Evolutionary conservation across 352 stramenopile genomes (phyloP).

Genomic region (Phytopythium boreale): DNA sequence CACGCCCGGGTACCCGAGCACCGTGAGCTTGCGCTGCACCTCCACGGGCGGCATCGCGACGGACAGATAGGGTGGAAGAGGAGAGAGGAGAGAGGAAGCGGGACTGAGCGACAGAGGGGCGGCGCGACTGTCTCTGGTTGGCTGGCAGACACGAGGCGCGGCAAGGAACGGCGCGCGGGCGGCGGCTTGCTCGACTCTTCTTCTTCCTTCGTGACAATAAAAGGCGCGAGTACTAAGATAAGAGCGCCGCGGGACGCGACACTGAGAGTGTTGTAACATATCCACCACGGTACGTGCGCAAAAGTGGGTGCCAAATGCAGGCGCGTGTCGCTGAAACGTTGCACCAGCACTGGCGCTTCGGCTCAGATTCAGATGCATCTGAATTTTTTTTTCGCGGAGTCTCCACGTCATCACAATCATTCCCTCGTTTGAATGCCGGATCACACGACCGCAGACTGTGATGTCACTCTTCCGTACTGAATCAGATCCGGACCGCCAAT

Average conservation of each 20-base stretch:
- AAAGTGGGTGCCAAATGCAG: too few relatives aligned
- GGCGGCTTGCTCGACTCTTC: conserved; percentile 2
- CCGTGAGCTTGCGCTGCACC: conserved; percentile 94
- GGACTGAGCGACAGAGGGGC: background rate
- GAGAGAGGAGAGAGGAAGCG: background rate
- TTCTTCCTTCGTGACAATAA: background rate
- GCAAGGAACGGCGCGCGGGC: background rate
- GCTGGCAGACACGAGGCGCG: background rate
- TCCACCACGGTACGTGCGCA: too few relatives aligned
- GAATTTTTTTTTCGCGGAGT: background rate
- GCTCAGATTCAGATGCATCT: background rate
- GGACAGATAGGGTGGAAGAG: background rate
- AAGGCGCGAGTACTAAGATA: too few relatives aligned
- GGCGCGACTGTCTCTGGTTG: background rate
- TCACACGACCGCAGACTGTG: background rate
- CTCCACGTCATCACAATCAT: background rate
- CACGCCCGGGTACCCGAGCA: conserved; percentile 93
- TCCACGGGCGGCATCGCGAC: conserved; percentile 59
- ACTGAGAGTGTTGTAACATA: too few relatives aligned
- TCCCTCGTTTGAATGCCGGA: too few relatives aligned
- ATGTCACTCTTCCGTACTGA: background rate
- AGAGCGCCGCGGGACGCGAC: too few relatives aligned
- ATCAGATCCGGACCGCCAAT: background rate
- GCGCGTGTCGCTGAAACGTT: too few relatives aligned
- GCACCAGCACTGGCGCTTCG: too few relatives aligned